Evolutionary conservation across 768 basidiomycete genomes (phyloP), one percentile per base, ranked within the genome.

Genomic region (Suillus decipiens): DNA sequence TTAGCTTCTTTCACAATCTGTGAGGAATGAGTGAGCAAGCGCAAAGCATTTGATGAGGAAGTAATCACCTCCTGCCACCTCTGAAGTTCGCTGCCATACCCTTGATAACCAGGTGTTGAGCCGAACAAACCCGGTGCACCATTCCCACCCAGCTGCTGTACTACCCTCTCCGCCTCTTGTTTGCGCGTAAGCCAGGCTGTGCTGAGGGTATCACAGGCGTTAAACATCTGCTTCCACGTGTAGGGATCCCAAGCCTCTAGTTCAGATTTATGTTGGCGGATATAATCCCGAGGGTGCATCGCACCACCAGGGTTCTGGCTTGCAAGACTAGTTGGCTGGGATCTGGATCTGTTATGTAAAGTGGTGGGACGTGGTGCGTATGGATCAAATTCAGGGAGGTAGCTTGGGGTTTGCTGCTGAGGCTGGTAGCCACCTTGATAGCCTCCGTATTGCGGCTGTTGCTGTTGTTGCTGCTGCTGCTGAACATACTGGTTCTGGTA

Each of bases 221-320:
- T 75, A 34, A 90, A 72, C 42, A 87, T 78, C 75, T 90, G 89
- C 72, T 87, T 91, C 90, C 90, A 92, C 14, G 87, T 76, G 62
- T 83, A 84, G 8, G 74, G 42, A 67, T 92, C 88, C 90, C 90
- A 92, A 8, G 82, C 76, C 66, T 92, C 92, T 33, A 93, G 79
- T 71, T 86, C 85, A 0, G 78, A 70, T 66, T 92, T 92, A 72
- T 92, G 84, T 3, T 75, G 73, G 51, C 85, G 86, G 61, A 93
- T 85, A 66, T 81, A 84, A 51, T 90, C 84, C 45, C 89, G 84
- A 0, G 92, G 92, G 67, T 93, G 92, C 31, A 79, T 31, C 8
- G 45, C 55, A 6, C 82, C 76, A 9, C 81, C 75, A 2, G 75
- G 72, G 8, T 67, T 67, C 1, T 61, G 50, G 31, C 61, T 57